Percentiles rank a stretch among this genome's conserved stretches.
These are phyloP conservation scores for Phellopilus nigrolimitatus DNA, from an alignment of 1,284 basidiomycete species.

Conservation along the genomic window DNA sequence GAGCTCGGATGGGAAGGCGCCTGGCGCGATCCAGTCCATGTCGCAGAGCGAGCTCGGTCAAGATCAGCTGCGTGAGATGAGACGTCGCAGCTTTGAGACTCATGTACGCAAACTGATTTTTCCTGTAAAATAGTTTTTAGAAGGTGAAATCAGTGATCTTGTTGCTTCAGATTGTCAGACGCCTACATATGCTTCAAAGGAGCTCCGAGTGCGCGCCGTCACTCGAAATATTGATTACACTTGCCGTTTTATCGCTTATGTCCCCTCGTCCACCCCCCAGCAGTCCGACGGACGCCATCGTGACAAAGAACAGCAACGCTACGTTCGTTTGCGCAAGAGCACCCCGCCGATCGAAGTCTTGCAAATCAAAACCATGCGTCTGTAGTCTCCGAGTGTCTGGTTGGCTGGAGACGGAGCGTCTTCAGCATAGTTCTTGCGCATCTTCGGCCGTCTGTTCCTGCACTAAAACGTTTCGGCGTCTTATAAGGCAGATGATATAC, in stretches of 20 bases:
- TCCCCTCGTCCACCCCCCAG: constrained; percentile 25
- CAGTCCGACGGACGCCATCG: constrained; percentile 31
- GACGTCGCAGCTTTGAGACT: constrained; percentile 26
- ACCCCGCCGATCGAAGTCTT: constrained; percentile 28
- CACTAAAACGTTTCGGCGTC: constrained; percentile 22
- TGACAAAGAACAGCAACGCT: constrained; percentile 30
- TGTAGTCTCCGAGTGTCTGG: constrained; percentile 23
- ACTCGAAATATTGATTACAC: constrained; percentile 33
- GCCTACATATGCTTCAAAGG: too few species aligned
- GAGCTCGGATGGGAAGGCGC: constrained; percentile 30
- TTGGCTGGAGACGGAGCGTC: constrained; percentile 20
- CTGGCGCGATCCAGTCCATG: constrained; percentile 32
- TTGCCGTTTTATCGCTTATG: constrained; percentile 23
- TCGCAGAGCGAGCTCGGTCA: constrained; percentile 31
- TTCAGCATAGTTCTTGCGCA: constrained; percentile 14
- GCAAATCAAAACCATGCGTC: constrained; percentile 27
- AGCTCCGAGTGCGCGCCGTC: constrained; percentile 27
- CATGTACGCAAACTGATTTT: constrained; percentile 29
- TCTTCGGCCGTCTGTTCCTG: constrained; percentile 24
- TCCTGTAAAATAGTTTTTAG: too few species aligned
- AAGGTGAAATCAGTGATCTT: background rate
- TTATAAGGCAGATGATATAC: constrained; percentile 3
- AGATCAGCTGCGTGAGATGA: constrained; percentile 29
- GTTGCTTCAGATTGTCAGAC: too few species aligned
- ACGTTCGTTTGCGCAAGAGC: constrained; percentile 26